phyloP scores from a whole-genome alignment of 1,284 basidiomycete genomes.

The Ustilago trichophora region DNA sequence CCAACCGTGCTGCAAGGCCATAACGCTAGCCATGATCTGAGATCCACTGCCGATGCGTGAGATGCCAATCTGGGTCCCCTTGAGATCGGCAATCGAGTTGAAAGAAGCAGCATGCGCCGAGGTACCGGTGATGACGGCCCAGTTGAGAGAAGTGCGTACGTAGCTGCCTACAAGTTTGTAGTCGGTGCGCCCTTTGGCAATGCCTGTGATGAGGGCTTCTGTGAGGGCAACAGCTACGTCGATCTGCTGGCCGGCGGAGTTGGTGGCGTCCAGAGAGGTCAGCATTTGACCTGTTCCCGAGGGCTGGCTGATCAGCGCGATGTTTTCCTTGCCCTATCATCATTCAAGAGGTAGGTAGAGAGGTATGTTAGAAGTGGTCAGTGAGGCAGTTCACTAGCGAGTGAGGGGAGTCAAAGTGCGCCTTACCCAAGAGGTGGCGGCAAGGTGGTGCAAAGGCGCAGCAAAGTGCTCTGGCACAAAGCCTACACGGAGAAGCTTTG shows the following conservation, averaged over 20 bases:
- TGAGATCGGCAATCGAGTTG: slow-evolving; percentile 78
- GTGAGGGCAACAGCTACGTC: slow-evolving; percentile 79
- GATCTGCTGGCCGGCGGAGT: slow-evolving; percentile 48
- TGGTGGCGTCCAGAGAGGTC: slow-evolving; percentile 49
- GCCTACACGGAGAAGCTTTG: slow-evolving; percentile 52
- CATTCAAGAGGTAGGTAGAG: neutral
- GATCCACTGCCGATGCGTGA: slow-evolving; percentile 86
- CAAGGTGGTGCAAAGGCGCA: slow-evolving; percentile 56
- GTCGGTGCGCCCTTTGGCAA: slow-evolving; percentile 79
- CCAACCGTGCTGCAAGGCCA: slow-evolving; percentile 77
- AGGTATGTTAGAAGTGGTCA: too few species aligned
- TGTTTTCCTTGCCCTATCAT: slow-evolving; percentile 50
- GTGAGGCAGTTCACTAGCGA: too few species aligned
- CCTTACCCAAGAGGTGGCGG: slow-evolving; percentile 53
- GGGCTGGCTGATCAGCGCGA: slow-evolving; percentile 57
- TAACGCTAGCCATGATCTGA: slow-evolving; percentile 93
- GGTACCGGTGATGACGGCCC: slow-evolving; percentile 86
- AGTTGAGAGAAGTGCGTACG: slow-evolving; percentile 71
- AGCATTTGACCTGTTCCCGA: slow-evolving; percentile 65
- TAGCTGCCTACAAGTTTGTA: slow-evolving; percentile 94
- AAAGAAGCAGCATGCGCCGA: slow-evolving; percentile 71
- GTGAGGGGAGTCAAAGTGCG: neutral
- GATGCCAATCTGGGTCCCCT: slow-evolving; percentile 85
- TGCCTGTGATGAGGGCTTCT: slow-evolving; percentile 90
- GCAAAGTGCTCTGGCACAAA: slow-evolving; percentile 65